Base-by-base conservation (phyloP, 441 rosid genomes). In the Euphorbia celastroides region DNA sequence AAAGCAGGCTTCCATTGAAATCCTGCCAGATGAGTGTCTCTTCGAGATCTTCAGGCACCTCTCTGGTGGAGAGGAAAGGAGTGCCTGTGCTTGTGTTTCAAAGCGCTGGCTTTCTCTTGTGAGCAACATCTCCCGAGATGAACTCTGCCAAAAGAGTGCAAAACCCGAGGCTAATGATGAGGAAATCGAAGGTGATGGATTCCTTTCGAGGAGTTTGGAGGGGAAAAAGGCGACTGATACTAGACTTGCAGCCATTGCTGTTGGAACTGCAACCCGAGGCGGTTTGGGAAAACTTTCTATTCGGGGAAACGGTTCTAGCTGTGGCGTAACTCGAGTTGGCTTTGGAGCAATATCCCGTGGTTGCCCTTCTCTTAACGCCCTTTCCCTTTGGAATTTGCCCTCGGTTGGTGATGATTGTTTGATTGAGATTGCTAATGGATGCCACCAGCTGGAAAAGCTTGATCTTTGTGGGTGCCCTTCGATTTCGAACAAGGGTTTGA, bases 141-240 rank as follows among this genome's bases (percentile, higher is more conserved):
- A 94, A 65, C 72, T 90, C 42, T 74, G 75, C 77, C 60, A 62
- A 41, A 41, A 31, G 50, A 74, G 60, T 59, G 67, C 28, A 48
- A 51, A 66, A 50, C 50, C 74, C 56, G 70, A 79, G 23, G 60
- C 57, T 64, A 76, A 62, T 51, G 74, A 62, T 70, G 70, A 38
- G 65, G 81, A 74, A 25, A 57, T 74, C 55, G 88, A 83, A 71
- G 79, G 60, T 64, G 83, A 78, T 68, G 99, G 99, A 30, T 82
- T 75, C 65, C 86, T 92, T 28, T 80, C 91, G 42, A 86, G 99
- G 77, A 84, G 81, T 71, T 80, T 94, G 77, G 94, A 88, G 75
- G 98, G 93, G 59, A 89, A 83, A 83, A 92, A 91, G 70, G 97
- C 98, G 0, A 92, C 97, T 0, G 99, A 94, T 79, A 71, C 86